These are phyloP conservation scores for Aspergillus egyptiacus DNA, from an alignment of 495 filamentous ascomycete genomes.

Conservation along the genomic window DNA sequence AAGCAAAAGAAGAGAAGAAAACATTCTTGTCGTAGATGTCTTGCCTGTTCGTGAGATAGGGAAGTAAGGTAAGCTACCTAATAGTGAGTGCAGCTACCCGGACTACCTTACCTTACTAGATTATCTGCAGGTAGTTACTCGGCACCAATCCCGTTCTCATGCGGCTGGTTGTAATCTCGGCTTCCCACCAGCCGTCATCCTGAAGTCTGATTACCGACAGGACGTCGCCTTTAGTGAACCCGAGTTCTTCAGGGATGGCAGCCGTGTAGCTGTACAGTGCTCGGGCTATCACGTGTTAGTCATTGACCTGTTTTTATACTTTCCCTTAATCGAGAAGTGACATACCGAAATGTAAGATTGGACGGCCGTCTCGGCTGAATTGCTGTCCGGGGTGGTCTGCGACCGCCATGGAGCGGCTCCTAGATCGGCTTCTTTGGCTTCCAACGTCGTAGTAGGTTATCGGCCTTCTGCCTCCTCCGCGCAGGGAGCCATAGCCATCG, in stretches of 20 bases:
- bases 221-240: slow-evolving; percentile 88
- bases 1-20: neutral
- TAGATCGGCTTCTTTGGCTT: slow-evolving; percentile 47
- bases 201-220: slow-evolving; percentile 86
- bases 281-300: slow-evolving; percentile 54
- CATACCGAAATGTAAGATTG: slow-evolving; percentile 91
- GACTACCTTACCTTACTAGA: too few species aligned
- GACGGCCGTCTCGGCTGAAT: slow-evolving; percentile 76
- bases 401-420: slow-evolving; percentile 75
- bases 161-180: slow-evolving; percentile 76
- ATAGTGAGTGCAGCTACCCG: too few species aligned
- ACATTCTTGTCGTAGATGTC: slow-evolving; percentile 11
- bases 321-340: slow-evolving; percentile 11
- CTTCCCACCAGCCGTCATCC: slow-evolving; percentile 99
- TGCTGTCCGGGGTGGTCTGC: slow-evolving; percentile 55
- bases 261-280: slow-evolving; percentile 92
- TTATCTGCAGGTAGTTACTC: slow-evolving; percentile 87
- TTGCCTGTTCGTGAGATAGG: slow-evolving; percentile 1
- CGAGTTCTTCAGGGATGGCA: slow-evolving; percentile 89
- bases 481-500: slow-evolving; percentile 50
- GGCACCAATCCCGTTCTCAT: slow-evolving; percentile 80
- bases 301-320: neutral
- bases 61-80: too few species aligned
- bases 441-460: slow-evolving; percentile 55
- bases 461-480: slow-evolving; percentile 34